phyloP scores from a whole-genome alignment of 257 asterid genomes.

The Oldenlandia corymbosa region DNA sequence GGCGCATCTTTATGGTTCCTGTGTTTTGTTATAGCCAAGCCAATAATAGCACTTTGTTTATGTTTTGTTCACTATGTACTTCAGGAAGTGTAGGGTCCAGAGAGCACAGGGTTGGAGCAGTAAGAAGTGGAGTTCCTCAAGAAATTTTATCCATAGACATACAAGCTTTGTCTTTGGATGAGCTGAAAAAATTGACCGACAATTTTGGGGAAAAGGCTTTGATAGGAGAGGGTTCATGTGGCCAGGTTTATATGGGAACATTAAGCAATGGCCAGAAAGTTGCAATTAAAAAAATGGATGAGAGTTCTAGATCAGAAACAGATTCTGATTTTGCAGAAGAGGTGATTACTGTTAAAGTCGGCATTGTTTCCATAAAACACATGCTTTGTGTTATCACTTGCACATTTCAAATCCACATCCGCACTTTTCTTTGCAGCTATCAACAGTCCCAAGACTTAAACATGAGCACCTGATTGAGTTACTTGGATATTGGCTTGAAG shows the following conservation, averaged over 20 bases:
- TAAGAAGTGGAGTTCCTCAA: conserved; percentile 58
- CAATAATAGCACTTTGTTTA: too few species aligned
- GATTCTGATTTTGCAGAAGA: conserved; percentile 58
- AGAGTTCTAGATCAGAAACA: conserved; percentile 47
- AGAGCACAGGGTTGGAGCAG: conserved; percentile 52
- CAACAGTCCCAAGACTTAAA: conserved; percentile 73
- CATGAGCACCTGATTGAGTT: conserved; percentile 56
- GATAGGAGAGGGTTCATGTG: conserved; percentile 76
- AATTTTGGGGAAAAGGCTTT: conserved; percentile 54
- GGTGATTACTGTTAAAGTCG: conserved; percentile 26
- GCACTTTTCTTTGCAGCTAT: conserved; percentile 36
- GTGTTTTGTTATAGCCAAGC: too few species aligned
- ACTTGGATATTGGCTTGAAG: conserved; percentile 74
- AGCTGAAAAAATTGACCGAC: conserved; percentile 45
- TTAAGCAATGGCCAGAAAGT: conserved; percentile 43
- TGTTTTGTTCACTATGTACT: not conserved
- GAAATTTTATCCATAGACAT: conserved; percentile 66
- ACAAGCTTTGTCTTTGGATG: conserved; percentile 51
- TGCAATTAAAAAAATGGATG: conserved; percentile 71
- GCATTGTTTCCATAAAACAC: too few species aligned
- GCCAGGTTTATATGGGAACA: conserved; percentile 55
- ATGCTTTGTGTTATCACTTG: not conserved
- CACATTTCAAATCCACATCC: not conserved
- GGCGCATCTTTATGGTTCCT: too few species aligned
- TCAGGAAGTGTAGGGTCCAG: conserved; percentile 54